A percentile compares a stretch with the other conserved stretches of the same genome.
These are phyloP conservation scores for Penstemon eatonii DNA, from an alignment of 257 asterid species.

Conservation along the genomic window DNA sequence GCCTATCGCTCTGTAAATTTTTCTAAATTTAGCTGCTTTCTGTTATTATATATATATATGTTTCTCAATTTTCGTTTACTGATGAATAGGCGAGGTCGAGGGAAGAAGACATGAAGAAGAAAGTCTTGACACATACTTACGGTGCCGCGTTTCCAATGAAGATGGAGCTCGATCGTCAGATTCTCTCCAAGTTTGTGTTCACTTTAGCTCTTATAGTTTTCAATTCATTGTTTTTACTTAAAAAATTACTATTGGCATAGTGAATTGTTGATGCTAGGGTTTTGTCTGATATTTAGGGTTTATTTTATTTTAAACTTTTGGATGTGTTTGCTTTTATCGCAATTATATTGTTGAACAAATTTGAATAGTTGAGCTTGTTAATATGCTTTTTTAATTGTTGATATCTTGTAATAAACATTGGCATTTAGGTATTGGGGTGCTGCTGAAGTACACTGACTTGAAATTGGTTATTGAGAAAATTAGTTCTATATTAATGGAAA, in stretches of 20 bases:
- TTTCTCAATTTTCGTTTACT: constrained; percentile 14
- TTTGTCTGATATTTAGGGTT: constrained; percentile 17
- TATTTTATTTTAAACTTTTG: constrained; percentile 21
- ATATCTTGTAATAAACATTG: too few species aligned
- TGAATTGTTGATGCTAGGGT: constrained; percentile 31
- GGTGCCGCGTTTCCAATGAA: constrained; percentile 75
- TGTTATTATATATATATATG: neutral
- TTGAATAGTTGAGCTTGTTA: too few species aligned
- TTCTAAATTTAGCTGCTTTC: neutral
- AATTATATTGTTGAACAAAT: too few species aligned
- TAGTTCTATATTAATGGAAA: too few species aligned
- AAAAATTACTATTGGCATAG: neutral
- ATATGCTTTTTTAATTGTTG: neutral
- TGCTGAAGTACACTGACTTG: too few species aligned
- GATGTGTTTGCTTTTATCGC: neutral
- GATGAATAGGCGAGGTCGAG: constrained; percentile 52
- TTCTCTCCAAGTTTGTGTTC: constrained; percentile 57
- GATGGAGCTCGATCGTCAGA: constrained; percentile 72
- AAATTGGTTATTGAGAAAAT: too few species aligned
- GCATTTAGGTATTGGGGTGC: too few species aligned
- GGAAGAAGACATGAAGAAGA: constrained; percentile 51
- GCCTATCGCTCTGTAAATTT: constrained; percentile 52
- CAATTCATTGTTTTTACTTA: constrained; percentile 4
- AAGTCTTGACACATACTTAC: constrained; percentile 47
- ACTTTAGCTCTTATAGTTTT: neutral